Base-by-base conservation (phyloP, 345 rosid species). In the Trapa bicornis region DNA sequence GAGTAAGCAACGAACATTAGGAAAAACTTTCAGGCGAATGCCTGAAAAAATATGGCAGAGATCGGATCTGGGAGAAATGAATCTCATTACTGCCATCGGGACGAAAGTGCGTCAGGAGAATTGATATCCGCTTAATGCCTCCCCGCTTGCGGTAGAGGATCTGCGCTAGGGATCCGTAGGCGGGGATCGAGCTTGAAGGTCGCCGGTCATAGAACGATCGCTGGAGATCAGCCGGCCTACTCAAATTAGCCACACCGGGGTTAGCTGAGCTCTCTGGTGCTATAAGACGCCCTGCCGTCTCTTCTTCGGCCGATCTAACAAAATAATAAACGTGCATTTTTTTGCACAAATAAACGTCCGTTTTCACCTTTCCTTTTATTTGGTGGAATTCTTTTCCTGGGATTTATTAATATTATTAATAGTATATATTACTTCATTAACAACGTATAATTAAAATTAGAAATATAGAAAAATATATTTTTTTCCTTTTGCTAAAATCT, bases 61-160 rank as follows among this genome's bases (percentile, higher is more conserved):
- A 15, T 35, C 38, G 37, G 61, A 58, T 58, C 63, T 58, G 37
- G 15, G 13, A 9, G 37, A 33, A 57, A 29, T 57, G 62, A 58
- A 58, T 33, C 7, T 58, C 37, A 58, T 58, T 58, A 58, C 63
- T 38, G 63, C 63, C 63, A 58, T 58, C 15, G 38, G 35, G 35
- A 29, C 37, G 63, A 35, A 29, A 32, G 63, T 38, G 63, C 63
- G 63, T 32, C 35, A 57, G 37, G 37, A 0, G 62, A 57, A 33
- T 32, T 33, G 62, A 11, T 32, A 3, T 57, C 62, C 32, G 63
- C 37, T 58, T 7, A 33, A 14, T 14, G 54, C 54, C 3, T 16
- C 17, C 10, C 22, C 22, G 2, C n/a, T 14, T 14, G 5, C 4
- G 33, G 35, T 1, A 54, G 60, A 8, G 9, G 60, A 7, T 22